Percentiles rank a stretch among this genome's conserved stretches.
phyloP scores from a whole-genome alignment of 768 basidiomycete species.

The Phallus indusiatus region DNA sequence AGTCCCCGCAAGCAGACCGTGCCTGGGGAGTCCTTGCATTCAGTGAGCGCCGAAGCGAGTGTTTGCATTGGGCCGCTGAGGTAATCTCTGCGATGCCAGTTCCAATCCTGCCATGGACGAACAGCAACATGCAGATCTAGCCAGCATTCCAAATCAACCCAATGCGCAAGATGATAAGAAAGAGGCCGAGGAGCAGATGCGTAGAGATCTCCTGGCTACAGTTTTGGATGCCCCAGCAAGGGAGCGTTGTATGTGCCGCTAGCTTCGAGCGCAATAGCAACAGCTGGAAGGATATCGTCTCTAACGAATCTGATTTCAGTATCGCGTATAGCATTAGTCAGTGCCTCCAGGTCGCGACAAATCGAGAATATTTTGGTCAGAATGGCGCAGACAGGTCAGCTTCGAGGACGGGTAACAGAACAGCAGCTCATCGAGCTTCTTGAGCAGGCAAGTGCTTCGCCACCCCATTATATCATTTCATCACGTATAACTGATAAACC shows the following conservation, averaged over 20 bases:
- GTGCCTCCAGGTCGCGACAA: constrained; percentile 68
- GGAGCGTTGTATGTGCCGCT: constrained; percentile 55
- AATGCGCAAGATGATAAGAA: constrained; percentile 27
- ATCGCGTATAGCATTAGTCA: constrained; percentile 79
- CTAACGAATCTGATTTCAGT: constrained; percentile 35
- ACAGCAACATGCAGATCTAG: constrained; percentile 4
- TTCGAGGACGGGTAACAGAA: constrained; percentile 70
- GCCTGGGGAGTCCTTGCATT: background rate
- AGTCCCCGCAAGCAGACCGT: background rate
- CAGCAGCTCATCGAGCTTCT: constrained; percentile 75
- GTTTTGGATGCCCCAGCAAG: constrained; percentile 70
- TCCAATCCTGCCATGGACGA: constrained; percentile 3
- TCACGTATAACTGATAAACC: background rate
- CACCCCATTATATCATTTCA: constrained; percentile 8
- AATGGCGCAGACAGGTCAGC: constrained; percentile 78
- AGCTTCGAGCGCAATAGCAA: background rate
- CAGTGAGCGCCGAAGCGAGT: no score
- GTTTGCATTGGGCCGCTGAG: no score
- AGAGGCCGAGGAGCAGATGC: constrained; percentile 65
- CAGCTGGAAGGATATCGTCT: no score
- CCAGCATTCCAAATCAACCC: background rate
- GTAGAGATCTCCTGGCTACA: constrained; percentile 67
- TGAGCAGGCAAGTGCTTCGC: constrained; percentile 57
- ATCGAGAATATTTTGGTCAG: constrained; percentile 70
- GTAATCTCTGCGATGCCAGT: no score